Evolutionary conservation across 2,329 filamentous ascomycete genomes (phyloP), one percentile per base, ranked within the genome.

Genomic region (Fusarium goolgardi): DNA sequence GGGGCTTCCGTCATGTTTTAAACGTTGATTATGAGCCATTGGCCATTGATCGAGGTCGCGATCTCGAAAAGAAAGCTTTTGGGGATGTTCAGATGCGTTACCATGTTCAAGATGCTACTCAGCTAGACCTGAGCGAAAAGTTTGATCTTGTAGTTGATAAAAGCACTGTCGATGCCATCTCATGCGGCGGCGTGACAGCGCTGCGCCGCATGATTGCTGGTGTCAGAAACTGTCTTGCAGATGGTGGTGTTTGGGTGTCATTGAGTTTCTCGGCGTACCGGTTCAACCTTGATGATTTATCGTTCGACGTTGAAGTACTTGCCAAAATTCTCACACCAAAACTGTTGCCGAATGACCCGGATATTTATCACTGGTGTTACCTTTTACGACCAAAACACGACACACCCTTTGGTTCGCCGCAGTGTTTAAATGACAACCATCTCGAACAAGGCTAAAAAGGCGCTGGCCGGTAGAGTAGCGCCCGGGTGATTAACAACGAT

Each of bases 11-110:
- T 4, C 68, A 81, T 66, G 75, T 85, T 20, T 82, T 81, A 9
- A 85, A 85, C 61, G 72, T 83, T 60, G 84, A 85, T 72, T 85
- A 82, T 64, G 83, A 85, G 68, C 82, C 83, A 6, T 75, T 83
- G 9, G 83, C 83, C 8, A 73, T 81, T 11, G 76, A 81, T 23
- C 78, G 81, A 29, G 82, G 83, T 2, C 78, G 75, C 5, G 69
- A 78, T 31, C 74, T 81, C 4, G 83, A 85, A 66, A 49, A 68
- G 27, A 50, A 67, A 8, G 75, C 70, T 3, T 85, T 85, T 64
- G 81, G 82, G 20, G 78, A 84, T 56, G 77, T 84, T 5, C 63
- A 59, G 18, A 82, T 80, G 77, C 72, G 73, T 25, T 85, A 85
- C 56, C 65, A 72, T 7, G 79, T 83, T 3, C 81, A 79, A 5